These are phyloP conservation scores for Rhypophila decipiens DNA, from an alignment of 495 filamentous ascomycete species.

Conservation along the genomic window DNA sequence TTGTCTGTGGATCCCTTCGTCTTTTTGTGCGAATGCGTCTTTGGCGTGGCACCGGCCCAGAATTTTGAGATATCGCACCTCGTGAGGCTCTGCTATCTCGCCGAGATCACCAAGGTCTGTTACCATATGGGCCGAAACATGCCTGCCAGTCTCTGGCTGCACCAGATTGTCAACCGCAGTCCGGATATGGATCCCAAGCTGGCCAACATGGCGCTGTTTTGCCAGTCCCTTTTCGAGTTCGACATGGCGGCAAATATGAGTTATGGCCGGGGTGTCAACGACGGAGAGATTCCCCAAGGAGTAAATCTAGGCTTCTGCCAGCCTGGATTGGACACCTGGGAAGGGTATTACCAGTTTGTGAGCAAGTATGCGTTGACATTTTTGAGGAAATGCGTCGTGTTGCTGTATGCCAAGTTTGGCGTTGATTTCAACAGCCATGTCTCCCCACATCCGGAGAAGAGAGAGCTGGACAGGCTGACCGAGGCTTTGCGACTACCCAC, in stretches of 20 bases:
- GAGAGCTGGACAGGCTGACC: constrained; percentile 80
- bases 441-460: constrained; percentile 54
- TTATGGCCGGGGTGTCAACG: background rate
- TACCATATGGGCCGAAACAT: constrained; percentile 43
- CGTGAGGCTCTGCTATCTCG: constrained; percentile 82
- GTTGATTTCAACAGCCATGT: constrained; percentile 77
- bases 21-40: constrained; percentile 75
- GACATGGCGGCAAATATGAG: constrained; percentile 20
- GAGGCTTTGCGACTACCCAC: constrained; percentile 66
- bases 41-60: constrained; percentile 41
- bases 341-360: constrained; percentile 42
- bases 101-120: constrained; percentile 79
- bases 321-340: constrained; percentile 34
- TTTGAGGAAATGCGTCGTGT: constrained; percentile 75
- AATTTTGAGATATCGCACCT: constrained; percentile 74
- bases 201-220: constrained; percentile 40
- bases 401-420: constrained; percentile 82
- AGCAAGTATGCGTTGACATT: constrained; percentile 83
- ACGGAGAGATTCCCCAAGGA: constrained; percentile 4
- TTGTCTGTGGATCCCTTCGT: constrained; percentile 75
- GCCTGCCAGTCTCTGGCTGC: constrained; percentile 30
- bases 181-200: constrained; percentile 27
- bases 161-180: constrained; percentile 25
- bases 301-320: constrained; percentile 38
- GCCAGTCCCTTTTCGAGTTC: constrained; percentile 26